phyloP scores from a whole-genome alignment of 2,329 filamentous ascomycete genomes.

The Talaromyces verruculosus region DNA sequence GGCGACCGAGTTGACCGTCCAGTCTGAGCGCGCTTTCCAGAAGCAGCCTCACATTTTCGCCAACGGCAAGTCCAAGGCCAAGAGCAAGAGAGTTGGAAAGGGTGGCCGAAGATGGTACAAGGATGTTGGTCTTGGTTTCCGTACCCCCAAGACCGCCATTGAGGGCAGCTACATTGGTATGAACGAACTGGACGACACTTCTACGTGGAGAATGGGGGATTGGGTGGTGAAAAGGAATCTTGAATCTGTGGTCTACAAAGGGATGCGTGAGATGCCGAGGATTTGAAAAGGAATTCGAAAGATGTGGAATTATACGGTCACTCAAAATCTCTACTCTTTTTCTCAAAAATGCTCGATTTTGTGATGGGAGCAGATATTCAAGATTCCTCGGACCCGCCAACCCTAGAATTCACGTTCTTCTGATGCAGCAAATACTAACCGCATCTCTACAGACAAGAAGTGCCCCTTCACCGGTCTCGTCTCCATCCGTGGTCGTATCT shows the following conservation, averaged over 20 bases:
- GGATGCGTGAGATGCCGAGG: neutral
- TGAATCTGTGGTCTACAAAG: constrained; percentile 9
- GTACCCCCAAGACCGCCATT: constrained; percentile 97
- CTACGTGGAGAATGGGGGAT: neutral
- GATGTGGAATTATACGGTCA: neutral
- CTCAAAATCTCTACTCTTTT: neutral
- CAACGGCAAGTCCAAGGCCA: constrained; percentile 90
- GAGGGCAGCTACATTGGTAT: constrained; percentile 98
- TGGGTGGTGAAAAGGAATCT: constrained; percentile 4
- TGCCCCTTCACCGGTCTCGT: constrained; percentile 99
- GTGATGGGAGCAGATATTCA: constrained; percentile 14
- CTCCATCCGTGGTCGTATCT: constrained; percentile 99
- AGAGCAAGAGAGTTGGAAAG: constrained; percentile 79
- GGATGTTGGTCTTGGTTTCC: constrained; percentile 99
- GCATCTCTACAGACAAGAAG: constrained; percentile 81
- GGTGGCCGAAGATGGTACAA: constrained; percentile 92
- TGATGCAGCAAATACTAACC: constrained; percentile 29
- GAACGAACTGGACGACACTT: constrained; percentile 44
- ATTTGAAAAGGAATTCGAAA: neutral
- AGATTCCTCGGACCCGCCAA: constrained; percentile 13
- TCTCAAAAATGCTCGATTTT: neutral
- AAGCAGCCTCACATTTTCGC: constrained; percentile 99
- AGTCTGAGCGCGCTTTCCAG: constrained; percentile 99
- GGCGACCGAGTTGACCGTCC: constrained; percentile 98
- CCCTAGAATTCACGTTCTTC: neutral